A percentile compares a stretch with the other conserved stretches of the same genome.
Evolutionary conservation across 768 basidiomycete species (phyloP).

Genomic region (Lactarius hengduanensis): DNA sequence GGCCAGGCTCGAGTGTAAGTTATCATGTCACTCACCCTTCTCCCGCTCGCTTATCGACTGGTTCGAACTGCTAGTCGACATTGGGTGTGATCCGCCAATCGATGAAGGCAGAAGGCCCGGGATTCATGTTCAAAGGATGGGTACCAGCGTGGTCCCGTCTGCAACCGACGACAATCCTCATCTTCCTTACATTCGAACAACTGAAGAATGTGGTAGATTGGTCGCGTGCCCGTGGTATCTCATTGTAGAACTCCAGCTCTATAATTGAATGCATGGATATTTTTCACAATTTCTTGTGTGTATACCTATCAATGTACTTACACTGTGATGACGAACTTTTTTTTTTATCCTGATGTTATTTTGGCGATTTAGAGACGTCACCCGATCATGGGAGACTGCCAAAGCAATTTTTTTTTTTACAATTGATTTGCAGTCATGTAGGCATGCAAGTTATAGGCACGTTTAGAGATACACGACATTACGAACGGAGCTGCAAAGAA

Average conservation of each 20-base stretch:
- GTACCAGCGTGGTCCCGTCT: constrained; percentile 82
- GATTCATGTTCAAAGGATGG: constrained; percentile 96
- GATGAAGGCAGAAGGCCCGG: constrained; percentile 69
- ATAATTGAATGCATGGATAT: not conserved
- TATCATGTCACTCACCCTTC: not conserved
- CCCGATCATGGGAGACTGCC: not conserved
- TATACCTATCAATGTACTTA: constrained; percentile 24
- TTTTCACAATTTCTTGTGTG: not conserved
- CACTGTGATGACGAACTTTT: constrained; percentile 4
- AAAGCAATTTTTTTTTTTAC: not conserved
- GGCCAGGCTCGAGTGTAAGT: constrained; percentile 72
- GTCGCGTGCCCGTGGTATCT: constrained; percentile 32
- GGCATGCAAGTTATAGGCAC: constrained; percentile 21
- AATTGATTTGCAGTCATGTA: constrained; percentile 10
- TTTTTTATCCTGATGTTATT: constrained; percentile 3
- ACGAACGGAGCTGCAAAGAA: constrained; percentile 24
- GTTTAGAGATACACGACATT: constrained; percentile 28
- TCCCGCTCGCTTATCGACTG: constrained; percentile 1
- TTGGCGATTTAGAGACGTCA: not conserved
- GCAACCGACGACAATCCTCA: constrained; percentile 85
- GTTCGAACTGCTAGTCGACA: constrained; percentile 52
- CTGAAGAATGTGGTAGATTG: constrained; percentile 71
- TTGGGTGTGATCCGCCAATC: constrained; percentile 66
- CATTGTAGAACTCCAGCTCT: constrained; percentile 14
- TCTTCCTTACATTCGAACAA: constrained; percentile 83